Percentiles rank a stretch among this genome's conserved stretches.
Conservation (phyloP, 2,329 filamentous ascomycete genomes). For the Mycosphaerella arachidis region DNA sequence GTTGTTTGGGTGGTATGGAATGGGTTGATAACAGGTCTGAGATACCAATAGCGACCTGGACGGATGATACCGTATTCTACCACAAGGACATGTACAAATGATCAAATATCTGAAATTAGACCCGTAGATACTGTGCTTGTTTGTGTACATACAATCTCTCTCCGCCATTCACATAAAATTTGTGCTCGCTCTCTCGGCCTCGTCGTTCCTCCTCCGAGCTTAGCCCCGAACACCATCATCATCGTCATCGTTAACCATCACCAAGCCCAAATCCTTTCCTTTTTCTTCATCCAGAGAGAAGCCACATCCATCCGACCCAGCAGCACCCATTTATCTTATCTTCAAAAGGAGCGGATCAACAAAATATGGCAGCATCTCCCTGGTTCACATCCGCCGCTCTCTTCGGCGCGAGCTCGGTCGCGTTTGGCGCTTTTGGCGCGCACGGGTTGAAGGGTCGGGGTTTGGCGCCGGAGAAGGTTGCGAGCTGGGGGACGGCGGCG, state of each 20-base stretch:
- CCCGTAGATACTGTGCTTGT: background rate
- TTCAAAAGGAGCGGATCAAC: background rate
- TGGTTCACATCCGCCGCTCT: constrained; percentile 61
- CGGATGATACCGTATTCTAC: background rate
- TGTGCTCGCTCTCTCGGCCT: background rate
- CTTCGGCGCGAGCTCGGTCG: constrained; percentile 58
- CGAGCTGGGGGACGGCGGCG: constrained; percentile 61
- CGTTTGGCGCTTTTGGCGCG: constrained; percentile 62
- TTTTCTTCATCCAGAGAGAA: no score
- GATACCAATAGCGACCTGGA: background rate
- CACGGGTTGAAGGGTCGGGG: constrained; percentile 62
- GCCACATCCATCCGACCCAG: no score
- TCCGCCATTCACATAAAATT: no score
- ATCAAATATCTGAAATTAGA: background rate
- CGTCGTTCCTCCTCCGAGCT: no score
- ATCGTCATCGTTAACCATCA: background rate
- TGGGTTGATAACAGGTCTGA: background rate
- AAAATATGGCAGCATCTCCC: constrained; percentile 26
- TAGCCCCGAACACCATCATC: background rate
- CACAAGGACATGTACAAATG: background rate
- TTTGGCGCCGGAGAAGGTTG: constrained; percentile 54
- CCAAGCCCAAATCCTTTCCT: no score
- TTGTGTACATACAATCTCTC: background rate
- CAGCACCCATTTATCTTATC: no score
- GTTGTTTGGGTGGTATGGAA: background rate